These are phyloP conservation scores for Hydrangea macrophylla DNA, from an alignment of 148 eudicot genomes.

Conservation along the genomic window DNA sequence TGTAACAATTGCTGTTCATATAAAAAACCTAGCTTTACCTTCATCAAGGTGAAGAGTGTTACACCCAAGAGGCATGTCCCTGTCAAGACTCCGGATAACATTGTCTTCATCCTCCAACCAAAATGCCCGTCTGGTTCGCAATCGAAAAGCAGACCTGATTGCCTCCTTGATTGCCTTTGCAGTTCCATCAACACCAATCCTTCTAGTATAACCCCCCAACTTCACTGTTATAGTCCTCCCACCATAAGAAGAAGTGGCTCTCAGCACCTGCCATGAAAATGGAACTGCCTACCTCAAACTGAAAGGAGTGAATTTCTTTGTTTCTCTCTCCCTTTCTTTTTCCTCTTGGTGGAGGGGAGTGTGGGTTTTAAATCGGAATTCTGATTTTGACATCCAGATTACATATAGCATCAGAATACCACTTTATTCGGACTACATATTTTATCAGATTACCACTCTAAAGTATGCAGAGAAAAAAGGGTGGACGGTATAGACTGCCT, in stretches of 20 bases:
- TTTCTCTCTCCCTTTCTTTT: too few species aligned
- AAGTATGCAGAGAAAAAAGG: too few species aligned
- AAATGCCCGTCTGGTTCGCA: conserved; percentile 60
- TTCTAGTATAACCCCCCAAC: conserved; percentile 50
- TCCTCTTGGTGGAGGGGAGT: too few species aligned
- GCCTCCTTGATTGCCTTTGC: conserved; percentile 70
- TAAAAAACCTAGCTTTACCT: conserved; percentile 26
- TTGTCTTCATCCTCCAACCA: conserved; percentile 74
- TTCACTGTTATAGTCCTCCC: conserved; percentile 60
- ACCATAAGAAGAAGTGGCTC: conserved; percentile 34
- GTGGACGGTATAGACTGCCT: too few species aligned
- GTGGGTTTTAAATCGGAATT: too few species aligned
- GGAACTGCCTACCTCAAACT: not conserved
- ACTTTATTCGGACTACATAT: too few species aligned
- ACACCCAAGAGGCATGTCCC: conserved; percentile 56
- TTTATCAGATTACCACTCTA: not conserved
- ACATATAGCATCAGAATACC: too few species aligned
- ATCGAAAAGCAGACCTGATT: conserved; percentile 60
- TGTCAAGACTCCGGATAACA: conserved; percentile 58
- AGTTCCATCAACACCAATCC: conserved; percentile 64
- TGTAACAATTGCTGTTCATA: not conserved
- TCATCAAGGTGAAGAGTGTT: conserved; percentile 64
- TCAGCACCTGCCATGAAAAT: conserved; percentile 44
- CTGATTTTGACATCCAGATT: too few species aligned
- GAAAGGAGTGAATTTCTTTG: not conserved